Conservation (phyloP, 768 basidiomycete species). For the Pleurotus giganteus region DNA sequence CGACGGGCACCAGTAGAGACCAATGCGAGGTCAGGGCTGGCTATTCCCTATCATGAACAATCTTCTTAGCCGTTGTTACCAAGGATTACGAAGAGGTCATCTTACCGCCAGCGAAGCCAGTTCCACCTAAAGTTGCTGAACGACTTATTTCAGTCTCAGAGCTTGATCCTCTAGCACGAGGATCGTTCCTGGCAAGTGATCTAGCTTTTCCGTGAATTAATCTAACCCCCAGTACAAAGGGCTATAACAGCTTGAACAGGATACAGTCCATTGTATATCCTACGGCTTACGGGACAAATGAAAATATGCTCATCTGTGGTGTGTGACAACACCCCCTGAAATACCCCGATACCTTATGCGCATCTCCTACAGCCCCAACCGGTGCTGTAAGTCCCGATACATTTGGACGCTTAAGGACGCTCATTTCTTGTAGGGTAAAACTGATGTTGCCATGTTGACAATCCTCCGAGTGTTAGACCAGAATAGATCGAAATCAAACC, state of each 20-base stretch:
- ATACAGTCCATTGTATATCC: conserved; percentile 95
- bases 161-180: conserved; percentile 72
- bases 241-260: conserved; percentile 84
- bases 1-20: conserved; percentile 73
- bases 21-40: conserved; percentile 56
- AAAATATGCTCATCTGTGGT: conserved; percentile 95
- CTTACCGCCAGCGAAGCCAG: conserved; percentile 77
- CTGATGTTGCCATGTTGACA: conserved; percentile 93
- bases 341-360: neutral
- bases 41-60: neutral
- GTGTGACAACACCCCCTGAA: conserved; percentile 20
- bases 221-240: conserved; percentile 41
- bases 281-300: conserved; percentile 91
- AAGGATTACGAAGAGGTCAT: conserved; percentile 89
- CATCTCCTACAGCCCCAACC: conserved; percentile 71
- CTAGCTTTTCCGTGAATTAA: neutral
- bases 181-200: conserved; percentile 76
- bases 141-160: conserved; percentile 68
- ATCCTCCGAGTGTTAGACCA: conserved; percentile 87
- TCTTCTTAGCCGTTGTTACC: neutral
- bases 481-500: conserved; percentile 37
- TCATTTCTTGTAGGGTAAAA: conserved; percentile 78
- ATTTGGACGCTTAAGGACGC: conserved; percentile 8
- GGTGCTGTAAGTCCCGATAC: conserved; percentile 76
- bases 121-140: conserved; percentile 74